Conservation (phyloP, 2,329 filamentous ascomycete species). For the Bisporella sp. region DNA sequence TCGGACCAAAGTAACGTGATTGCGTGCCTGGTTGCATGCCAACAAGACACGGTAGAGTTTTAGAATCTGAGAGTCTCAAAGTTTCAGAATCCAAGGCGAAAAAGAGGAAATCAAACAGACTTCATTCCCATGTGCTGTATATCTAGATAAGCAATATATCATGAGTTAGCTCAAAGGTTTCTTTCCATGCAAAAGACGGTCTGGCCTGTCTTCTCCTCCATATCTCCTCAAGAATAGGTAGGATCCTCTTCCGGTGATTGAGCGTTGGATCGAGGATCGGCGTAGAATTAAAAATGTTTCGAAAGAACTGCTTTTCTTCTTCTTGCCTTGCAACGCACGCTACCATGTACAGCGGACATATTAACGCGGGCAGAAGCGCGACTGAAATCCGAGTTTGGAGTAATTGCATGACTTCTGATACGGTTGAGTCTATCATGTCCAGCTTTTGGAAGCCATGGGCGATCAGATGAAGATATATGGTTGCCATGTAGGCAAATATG, state of each 20-base stretch:
- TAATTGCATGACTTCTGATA: slow-evolving; percentile 15
- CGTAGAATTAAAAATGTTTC: slow-evolving; percentile 15
- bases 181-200: slow-evolving; percentile 9
- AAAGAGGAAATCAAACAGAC: too few relatives aligned
- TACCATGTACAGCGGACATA: slow-evolving; percentile 21
- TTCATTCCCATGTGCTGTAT: too few relatives aligned
- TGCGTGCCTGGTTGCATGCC: too few relatives aligned
- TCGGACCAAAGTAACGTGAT: too few relatives aligned
- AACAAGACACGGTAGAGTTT: too few relatives aligned
- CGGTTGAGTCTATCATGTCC: slow-evolving; percentile 8
- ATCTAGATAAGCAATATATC: slow-evolving; percentile 16
- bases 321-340: slow-evolving; percentile 15
- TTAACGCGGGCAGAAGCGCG: slow-evolving; percentile 13
- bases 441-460: slow-evolving; percentile 15
- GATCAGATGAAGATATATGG: slow-evolving; percentile 22
- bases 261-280: slow-evolving; percentile 20
- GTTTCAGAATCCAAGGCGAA: too few relatives aligned
- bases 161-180: slow-evolving; percentile 9
- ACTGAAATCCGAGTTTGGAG: slow-evolving; percentile 11
- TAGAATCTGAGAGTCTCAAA: too few relatives aligned
- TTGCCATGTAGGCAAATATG: slow-evolving; percentile 17
- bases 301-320: slow-evolving; percentile 18
- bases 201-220: slow-evolving; percentile 8
- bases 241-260: slow-evolving; percentile 19
- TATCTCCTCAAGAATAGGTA: slow-evolving; percentile 21